Evolutionary conservation across 1,284 basidiomycete genomes (phyloP), one percentile per base, ranked within the genome.

Genomic region (Coriolopsis trogii): DNA sequence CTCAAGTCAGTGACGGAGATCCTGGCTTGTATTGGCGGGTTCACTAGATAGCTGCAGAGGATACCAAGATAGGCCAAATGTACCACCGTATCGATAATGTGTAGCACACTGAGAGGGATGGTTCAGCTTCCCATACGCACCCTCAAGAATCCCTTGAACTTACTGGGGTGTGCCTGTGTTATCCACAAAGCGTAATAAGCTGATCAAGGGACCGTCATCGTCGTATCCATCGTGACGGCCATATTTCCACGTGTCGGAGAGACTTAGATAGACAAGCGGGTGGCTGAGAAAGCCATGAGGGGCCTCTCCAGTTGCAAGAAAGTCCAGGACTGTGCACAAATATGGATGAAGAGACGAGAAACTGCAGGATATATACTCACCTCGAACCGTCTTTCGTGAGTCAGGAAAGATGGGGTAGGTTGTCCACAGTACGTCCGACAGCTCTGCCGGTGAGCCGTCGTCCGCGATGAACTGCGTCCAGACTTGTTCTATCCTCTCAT

Each of bases 91-190:
- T 81, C 78, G 4, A 81, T 50, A 23, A 72, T 58, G 66, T 82
- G 79, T 21, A 75, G 46, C n/a, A 73, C 70, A n/a, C 81, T 83
- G 45, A 2, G n/a, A 18, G 10, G 26, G 16, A n/a, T n/a, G n/a
- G 21, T 18, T 29, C n/a, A 46, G 40, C 10, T 53, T 47, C 24
- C 5, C 37, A 9, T 42, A 20, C 41, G 38, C 48, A 29, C 23
- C 29, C 21, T 26, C 43, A n/a, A 48, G 28, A 21, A 41, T 23
- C 20, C 33, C 24, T 23, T 18, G 20, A 41, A 62, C 68, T 60
- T 51, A 80, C 79, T 77, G 67, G 31, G 78, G 77, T 21, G 77
- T 75, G 46, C 70, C 67, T n/a, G 73, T 46, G 13, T 64, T 56
- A 51, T 78, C 74, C 37, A 74, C 69, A 26, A 66, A 67, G 41